Percentiles rank a stretch among this genome's conserved stretches.
Evolutionary conservation across 306 rosid species (phyloP).

Genomic region (Inga oerstediana): DNA sequence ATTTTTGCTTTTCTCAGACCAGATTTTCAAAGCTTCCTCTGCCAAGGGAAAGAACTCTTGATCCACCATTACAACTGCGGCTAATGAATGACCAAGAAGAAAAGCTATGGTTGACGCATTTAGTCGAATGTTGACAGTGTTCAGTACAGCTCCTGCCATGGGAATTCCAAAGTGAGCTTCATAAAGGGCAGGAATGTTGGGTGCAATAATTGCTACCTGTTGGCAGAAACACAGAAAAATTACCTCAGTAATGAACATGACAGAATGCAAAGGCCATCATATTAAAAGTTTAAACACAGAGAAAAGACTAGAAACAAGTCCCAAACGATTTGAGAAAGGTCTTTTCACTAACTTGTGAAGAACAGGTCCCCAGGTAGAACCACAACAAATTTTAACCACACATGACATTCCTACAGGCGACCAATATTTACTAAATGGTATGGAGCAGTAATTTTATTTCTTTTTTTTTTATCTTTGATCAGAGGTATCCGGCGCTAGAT

Average conservation of each 20-base stretch:
- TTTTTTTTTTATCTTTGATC: too few species aligned
- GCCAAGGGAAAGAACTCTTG: conserved; percentile 64
- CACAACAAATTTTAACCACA: background rate
- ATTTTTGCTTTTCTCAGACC: conserved; percentile 54
- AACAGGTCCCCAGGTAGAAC: background rate
- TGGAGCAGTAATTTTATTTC: background rate
- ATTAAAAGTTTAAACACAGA: background rate
- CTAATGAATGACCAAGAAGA: conserved; percentile 68
- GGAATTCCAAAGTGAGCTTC: conserved; percentile 91
- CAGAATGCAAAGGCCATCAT: background rate
- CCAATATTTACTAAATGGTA: background rate
- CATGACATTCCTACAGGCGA: background rate
- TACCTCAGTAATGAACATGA: conserved; percentile 12
- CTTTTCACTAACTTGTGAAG: background rate
- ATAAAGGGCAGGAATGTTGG: conserved; percentile 87
- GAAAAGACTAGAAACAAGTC: background rate
- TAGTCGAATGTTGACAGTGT: conserved; percentile 66
- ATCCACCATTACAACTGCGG: conserved; percentile 63
- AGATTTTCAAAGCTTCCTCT: conserved; percentile 78
- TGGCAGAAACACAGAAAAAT: conserved; percentile 19
- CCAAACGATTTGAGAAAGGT: background rate
- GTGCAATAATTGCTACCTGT: conserved; percentile 91
- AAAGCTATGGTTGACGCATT: conserved; percentile 62
- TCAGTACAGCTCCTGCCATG: conserved; percentile 70
- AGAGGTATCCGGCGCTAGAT: too few species aligned